Evolutionary conservation across 805 yeast species (phyloP).

Genomic region (Candida andamanensis): DNA sequence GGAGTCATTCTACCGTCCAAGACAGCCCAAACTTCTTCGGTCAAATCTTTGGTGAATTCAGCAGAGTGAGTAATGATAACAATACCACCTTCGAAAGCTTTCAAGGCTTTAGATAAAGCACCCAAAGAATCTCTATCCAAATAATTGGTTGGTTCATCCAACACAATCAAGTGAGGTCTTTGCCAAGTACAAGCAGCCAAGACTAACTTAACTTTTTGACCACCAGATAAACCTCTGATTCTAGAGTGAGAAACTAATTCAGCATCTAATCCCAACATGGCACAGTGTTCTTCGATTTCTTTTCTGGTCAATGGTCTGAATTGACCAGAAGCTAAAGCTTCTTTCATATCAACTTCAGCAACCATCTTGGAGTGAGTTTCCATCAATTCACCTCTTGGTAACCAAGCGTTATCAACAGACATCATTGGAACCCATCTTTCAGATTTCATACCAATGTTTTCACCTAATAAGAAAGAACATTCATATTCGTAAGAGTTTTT

Average conservation of each 20-base stretch:
- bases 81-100: slow-evolving; percentile 99
- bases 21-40: slow-evolving; percentile 99
- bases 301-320: slow-evolving; percentile 99
- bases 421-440: slow-evolving; percentile 99
- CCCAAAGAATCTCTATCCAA: slow-evolving; percentile 99
- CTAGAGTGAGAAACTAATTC: slow-evolving; percentile 99
- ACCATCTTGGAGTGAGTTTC: slow-evolving; percentile 95
- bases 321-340: slow-evolving; percentile 99
- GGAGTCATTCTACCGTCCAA: slow-evolving; percentile 98
- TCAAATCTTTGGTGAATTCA: slow-evolving; percentile 98
- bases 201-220: slow-evolving; percentile 99
- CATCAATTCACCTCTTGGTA: slow-evolving; percentile 93
- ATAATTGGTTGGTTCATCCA: slow-evolving; percentile 99
- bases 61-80: slow-evolving; percentile 99
- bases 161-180: slow-evolving; percentile 98
- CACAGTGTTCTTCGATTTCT: slow-evolving; percentile 98
- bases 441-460: slow-evolving; percentile 96
- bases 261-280: slow-evolving; percentile 96
- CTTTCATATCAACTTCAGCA: slow-evolving; percentile 99
- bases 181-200: slow-evolving; percentile 99
- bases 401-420: slow-evolving; percentile 99
- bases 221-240: slow-evolving; percentile 99
- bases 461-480: slow-evolving; percentile 96
- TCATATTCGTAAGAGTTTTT: slow-evolving; percentile 99
- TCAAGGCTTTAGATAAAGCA: slow-evolving; percentile 98